These are phyloP conservation scores for Aspergillus cavernicola DNA, from an alignment of 495 filamentous ascomycete genomes.

Conservation along the genomic window DNA sequence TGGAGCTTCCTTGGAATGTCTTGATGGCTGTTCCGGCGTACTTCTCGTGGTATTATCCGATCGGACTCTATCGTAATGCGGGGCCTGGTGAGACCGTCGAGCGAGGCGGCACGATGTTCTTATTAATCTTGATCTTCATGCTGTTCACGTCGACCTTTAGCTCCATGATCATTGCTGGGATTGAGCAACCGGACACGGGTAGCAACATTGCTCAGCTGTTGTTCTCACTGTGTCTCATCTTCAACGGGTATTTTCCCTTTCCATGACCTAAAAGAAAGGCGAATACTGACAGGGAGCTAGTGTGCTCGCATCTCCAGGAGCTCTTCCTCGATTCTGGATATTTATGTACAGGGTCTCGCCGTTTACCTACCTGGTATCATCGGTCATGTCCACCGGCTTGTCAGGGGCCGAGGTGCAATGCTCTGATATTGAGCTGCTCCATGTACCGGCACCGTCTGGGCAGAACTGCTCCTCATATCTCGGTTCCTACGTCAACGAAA, in stretches of 20 bases:
- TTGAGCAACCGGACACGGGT: constrained; percentile 62
- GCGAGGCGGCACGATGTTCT: constrained; percentile 64
- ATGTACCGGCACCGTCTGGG: constrained; percentile 49
- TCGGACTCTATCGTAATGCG: constrained; percentile 69
- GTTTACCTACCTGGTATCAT: constrained; percentile 65
- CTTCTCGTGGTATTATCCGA: constrained; percentile 77
- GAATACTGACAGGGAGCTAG: constrained; percentile 34
- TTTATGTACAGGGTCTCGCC: constrained; percentile 81
- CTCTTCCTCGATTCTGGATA: constrained; percentile 73
- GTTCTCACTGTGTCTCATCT: constrained; percentile 65
- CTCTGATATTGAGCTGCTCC: constrained; percentile 55
- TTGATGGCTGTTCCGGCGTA: constrained; percentile 66
- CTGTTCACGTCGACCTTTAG: constrained; percentile 52
- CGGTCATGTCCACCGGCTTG: constrained; percentile 59
- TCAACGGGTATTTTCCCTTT: constrained; percentile 48
- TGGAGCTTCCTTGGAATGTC: constrained; percentile 73
- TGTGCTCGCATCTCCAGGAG: constrained; percentile 62
- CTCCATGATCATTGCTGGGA: constrained; percentile 62
- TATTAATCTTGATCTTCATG: constrained; percentile 48
- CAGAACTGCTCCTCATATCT: constrained; percentile 60
- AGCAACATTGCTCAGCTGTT: constrained; percentile 64
- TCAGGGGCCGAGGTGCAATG: constrained; percentile 58
- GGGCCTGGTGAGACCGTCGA: constrained; percentile 51
- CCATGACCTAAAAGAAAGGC: not conserved
- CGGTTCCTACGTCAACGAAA: constrained; percentile 38